Evolutionary conservation across 345 rosid genomes (phyloP), one percentile per base, ranked within the genome.

Genomic region (Geranium rotundifolium): DNA sequence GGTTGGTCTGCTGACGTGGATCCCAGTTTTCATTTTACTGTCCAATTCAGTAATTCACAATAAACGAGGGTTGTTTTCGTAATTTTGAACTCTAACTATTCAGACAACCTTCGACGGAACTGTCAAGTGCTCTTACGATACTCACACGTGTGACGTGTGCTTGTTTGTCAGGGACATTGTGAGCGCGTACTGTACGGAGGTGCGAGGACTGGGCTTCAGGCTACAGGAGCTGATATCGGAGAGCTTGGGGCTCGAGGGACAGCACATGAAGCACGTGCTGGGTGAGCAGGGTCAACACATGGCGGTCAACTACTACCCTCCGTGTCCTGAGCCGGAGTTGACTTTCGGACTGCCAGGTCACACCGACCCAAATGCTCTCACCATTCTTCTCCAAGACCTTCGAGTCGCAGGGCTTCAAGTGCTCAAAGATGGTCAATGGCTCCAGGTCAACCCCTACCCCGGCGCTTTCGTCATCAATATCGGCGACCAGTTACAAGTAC

Each of bases 251-350:
- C 72, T 89, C 52, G 89, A 82, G 31, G 89, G 84, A 60, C 77
- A 73, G 52, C 49, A 73, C 66, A 65, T 89, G 56, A 75, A 72
- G 59, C 57, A 79, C 0, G 81, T 77, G 1, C 54, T 86, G 27
- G 95, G 96, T 5, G 92, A 84, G n/a, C 96, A 91, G 67, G 98
- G 92, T 7, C 98, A 91, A 70, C 96, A 89, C 71, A 91, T 91
- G 98, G 95, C 98, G n/a, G 77, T 91, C 4, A 91, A 91, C 73
- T 91, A 72, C 58, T 91, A 91, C 69, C 98, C 98, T 4, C 90
- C 89, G 4, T 91, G 98, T 70, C 98, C 98, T 3, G 66, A 86
- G 66, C 98, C 98, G n/a, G 98, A 91, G 37, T 81, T 91, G 9
- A 91, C 98, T 34, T 89, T 84, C 60, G 98, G 98, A 15, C 75